phyloP scores from a whole-genome alignment of 139 green algal species.

The Chlamydomonas applanata region DNA sequence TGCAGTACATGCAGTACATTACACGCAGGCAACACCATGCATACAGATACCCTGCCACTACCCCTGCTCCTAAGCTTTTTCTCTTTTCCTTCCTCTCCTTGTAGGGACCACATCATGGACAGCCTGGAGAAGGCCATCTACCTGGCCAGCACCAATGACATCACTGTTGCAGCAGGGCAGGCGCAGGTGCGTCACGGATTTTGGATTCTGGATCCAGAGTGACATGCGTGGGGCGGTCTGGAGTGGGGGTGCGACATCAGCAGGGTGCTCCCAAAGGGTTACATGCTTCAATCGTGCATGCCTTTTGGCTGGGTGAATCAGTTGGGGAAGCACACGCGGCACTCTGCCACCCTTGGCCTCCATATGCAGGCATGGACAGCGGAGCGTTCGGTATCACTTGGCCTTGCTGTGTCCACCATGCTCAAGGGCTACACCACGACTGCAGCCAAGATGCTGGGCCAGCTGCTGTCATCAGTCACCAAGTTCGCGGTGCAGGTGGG shows the following conservation, averaged over 20 bases:
- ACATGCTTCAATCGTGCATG: too few species aligned
- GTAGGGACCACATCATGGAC: slow-evolving; percentile 87
- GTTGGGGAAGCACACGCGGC: too few species aligned
- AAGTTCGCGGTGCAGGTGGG: slow-evolving; percentile 81
- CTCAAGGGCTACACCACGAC: slow-evolving; percentile 86
- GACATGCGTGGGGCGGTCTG: too few species aligned
- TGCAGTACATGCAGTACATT: too few species aligned
- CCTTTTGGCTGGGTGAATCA: too few species aligned
- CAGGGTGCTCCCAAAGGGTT: too few species aligned
- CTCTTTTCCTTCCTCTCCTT: background rate
- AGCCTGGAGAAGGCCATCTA: slow-evolving; percentile 85
- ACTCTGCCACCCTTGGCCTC: background rate
- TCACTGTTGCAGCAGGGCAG: slow-evolving; percentile 46
- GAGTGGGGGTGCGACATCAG: background rate
- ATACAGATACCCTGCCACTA: too few species aligned
- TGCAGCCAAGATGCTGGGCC: slow-evolving; percentile 71
- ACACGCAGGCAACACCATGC: too few species aligned
- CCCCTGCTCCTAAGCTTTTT: background rate
- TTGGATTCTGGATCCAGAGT: background rate
- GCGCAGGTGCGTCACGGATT: slow-evolving; percentile 9
- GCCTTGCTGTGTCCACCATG: slow-evolving; percentile 69
- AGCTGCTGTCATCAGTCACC: slow-evolving; percentile 74
- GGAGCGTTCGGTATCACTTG: slow-evolving; percentile 69
- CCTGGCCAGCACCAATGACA: slow-evolving; percentile 73
- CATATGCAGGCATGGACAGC: slow-evolving; percentile 54